Evolutionary conservation across 768 basidiomycete species (phyloP), one percentile per base, ranked within the genome.

Genomic region (Pleurotus eryngii): DNA sequence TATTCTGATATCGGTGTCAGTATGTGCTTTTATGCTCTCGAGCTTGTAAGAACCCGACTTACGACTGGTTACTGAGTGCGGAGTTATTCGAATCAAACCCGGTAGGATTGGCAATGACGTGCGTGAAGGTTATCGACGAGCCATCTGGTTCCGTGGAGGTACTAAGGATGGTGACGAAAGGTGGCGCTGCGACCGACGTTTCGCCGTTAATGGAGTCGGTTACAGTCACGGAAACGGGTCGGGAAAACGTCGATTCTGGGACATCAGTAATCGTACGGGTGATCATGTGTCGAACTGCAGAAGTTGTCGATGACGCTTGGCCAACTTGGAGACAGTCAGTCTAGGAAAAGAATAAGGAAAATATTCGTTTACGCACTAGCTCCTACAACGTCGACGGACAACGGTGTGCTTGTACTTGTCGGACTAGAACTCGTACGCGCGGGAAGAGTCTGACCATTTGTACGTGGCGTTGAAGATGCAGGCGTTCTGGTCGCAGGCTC

Each of bases 31-130:
- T 2, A 8, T 14, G n/a, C n/a, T 24, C 15, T 35, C 15, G 15
- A 9, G 20, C n/a, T 40, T 40, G 9, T 17, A 12, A 22, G 15
- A 26, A 54, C 3, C 22, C n/a, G 18, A 24, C 64, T 55, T 61
- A 72, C 70, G 69, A 69, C 65, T 68, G 65, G 30, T 61, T 49
- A 35, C 61, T 61, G 11, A 60, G 53, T 46, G 55, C 63, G 26
- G 58, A 57, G 38, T 56, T 57, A 5, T 59, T 66, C 37, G 54
- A 60, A 49, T 63, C 67, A 35, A 68, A 62, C 11, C 67, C 70
- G 18, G 75, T 70, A 47, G 78, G 81, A 64, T 83, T 84, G 4
- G 82, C 80, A 22, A 81, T 72, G 39, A 83, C 71, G 49, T 82
- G 77, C 1, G 85, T 86, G 56, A 75, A 67, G 2, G 81, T 83